Base-by-base conservation (phyloP, 2,329 filamentous ascomycete species). In the Juglanconis juglandina region DNA sequence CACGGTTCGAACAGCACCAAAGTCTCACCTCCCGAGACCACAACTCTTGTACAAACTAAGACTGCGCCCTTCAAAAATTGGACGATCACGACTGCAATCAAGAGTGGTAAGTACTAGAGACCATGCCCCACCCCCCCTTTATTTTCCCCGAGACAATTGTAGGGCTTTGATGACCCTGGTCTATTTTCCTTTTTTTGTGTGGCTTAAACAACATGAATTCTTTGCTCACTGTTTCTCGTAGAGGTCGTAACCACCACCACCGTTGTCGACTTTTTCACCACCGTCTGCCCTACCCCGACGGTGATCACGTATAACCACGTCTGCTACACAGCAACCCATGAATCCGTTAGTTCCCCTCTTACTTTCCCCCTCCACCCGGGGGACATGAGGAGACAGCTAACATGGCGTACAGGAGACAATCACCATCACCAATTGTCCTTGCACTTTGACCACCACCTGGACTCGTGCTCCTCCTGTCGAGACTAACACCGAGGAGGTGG, bases 211-310 rank as follows among this genome's bases (percentile, higher is more conserved):
- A 24, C 37, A 41, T 41, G 37, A 41, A 41, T 14, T 41, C 14
- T 13, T 46, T n/a, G 42, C 10, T 46, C 10, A 14, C 42, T 46
- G 10, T n/a, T 6, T 4, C 32, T 6, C 8, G 14, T 9, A 53
- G 9, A 42, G 6, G n/a, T 48, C 24, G n/a, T 48, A 4, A 55
- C 32, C n/a, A n/a, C 32, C 24, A 24, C 24, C 24, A 24, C 24
- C 13, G 11, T 56, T 14, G 54, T 57, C 7, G 8, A 44, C 54
- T n/a, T 17, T 8, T 57, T 57, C 54, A 49, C 42, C 46, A 57
- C 54, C 35, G 46, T 57, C n/a, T 57, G 54, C 35, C 46, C 54
- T 1, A 11, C 4, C 13, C 34, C 47, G 0, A 57, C 47, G 11
- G 13, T 17, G 17, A 50, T 57, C 37, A 50, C 46, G 4, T 50